Evolutionary conservation across 495 filamentous ascomycete genomes (phyloP).

Genomic region (Aspergillus saccharolyticus): DNA sequence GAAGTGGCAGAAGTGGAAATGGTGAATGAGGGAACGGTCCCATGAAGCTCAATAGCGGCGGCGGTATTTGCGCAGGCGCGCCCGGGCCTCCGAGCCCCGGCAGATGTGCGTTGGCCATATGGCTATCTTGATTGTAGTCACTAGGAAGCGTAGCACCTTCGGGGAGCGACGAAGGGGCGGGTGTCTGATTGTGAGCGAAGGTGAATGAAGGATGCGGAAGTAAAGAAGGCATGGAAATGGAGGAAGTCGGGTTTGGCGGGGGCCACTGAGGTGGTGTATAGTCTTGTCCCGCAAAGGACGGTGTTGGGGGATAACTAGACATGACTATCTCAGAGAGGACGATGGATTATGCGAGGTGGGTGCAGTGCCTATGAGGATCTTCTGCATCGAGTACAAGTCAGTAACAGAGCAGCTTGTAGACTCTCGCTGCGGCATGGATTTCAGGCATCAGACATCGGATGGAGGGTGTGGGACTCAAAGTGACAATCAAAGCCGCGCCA

Average conservation of each 20-base stretch:
- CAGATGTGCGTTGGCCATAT: constrained; percentile 28
- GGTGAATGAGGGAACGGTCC: constrained; percentile 25
- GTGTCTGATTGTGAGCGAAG: constrained; percentile 17
- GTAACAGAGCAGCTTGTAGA: background rate
- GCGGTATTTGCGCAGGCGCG: constrained; percentile 22
- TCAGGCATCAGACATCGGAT: constrained; percentile 16
- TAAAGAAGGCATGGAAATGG: constrained; percentile 17
- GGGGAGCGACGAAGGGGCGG: background rate
- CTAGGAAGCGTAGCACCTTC: constrained; percentile 9
- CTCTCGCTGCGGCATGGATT: background rate
- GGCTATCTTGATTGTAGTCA: constrained; percentile 22
- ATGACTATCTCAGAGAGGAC: constrained; percentile 37
- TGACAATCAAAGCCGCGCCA: background rate
- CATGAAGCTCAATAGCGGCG: constrained; percentile 31
- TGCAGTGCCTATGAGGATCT: background rate
- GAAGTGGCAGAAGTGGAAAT: constrained; percentile 23
- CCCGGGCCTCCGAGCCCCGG: constrained; percentile 20
- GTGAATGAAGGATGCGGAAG: constrained; percentile 20
- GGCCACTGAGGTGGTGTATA: constrained; percentile 32
- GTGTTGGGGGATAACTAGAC: constrained; percentile 52
- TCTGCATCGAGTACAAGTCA: constrained; percentile 3
- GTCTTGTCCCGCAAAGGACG: constrained; percentile 44
- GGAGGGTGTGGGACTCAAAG: background rate
- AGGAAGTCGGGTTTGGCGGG: constrained; percentile 19
- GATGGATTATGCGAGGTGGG: background rate